These are phyloP conservation scores for Fusarium sp. DNA, from an alignment of 2,329 filamentous ascomycete species.

Conservation along the genomic window DNA sequence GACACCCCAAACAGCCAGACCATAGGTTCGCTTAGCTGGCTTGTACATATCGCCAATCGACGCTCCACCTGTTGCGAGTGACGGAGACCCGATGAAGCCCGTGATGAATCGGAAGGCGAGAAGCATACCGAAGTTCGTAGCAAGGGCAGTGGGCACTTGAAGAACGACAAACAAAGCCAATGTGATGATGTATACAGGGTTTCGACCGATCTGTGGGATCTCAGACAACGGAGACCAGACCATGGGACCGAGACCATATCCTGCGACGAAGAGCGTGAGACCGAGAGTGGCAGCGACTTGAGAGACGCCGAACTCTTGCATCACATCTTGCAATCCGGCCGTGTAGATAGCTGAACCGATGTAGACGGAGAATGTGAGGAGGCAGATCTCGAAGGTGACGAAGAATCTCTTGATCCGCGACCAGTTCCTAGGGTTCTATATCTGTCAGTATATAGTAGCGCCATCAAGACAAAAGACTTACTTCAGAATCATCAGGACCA, in stretches of 20 bases:
- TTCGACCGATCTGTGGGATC: slow-evolving; percentile 65
- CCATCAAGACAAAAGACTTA: neutral
- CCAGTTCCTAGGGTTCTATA: slow-evolving; percentile 3
- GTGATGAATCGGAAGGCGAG: slow-evolving; percentile 64
- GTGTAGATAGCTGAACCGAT: slow-evolving; percentile 21
- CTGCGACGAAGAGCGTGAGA: slow-evolving; percentile 1
- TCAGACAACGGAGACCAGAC: slow-evolving; percentile 51
- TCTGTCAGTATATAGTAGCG: neutral
- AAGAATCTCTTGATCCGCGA: slow-evolving; percentile 13
- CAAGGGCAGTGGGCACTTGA: slow-evolving; percentile 63
- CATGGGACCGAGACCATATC: slow-evolving; percentile 8
- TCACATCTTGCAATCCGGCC: slow-evolving; percentile 1
- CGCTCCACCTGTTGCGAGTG: neutral
- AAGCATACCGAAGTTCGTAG: slow-evolving; percentile 64
- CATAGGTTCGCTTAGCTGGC: slow-evolving; percentile 1
- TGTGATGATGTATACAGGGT: slow-evolving; percentile 67
- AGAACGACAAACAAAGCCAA: slow-evolving; percentile 69
- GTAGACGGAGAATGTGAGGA: slow-evolving; percentile 19
- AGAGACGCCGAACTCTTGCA: neutral
- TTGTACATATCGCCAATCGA: slow-evolving; percentile 14
- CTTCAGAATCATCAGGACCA: slow-evolving; percentile 3
- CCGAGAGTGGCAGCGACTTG: slow-evolving; percentile 6
- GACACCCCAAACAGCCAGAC: slow-evolving; percentile 5
- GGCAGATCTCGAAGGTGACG: slow-evolving; percentile 14
- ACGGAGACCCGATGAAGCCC: slow-evolving; percentile 57